Conservation (phyloP, 768 basidiomycete genomes). For the Amanita muscaria region DNA sequence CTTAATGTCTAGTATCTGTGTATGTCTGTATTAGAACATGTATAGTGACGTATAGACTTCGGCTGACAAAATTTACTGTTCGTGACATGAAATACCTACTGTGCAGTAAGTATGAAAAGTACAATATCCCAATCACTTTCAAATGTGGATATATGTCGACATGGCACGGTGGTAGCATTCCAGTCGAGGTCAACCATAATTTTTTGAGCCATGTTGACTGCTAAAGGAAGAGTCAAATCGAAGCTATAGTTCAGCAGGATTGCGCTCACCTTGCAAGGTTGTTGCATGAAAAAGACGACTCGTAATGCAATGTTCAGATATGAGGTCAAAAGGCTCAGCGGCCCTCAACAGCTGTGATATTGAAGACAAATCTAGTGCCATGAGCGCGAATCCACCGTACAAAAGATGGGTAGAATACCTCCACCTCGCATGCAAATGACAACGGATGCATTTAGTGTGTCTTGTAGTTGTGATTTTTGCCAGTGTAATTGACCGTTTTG, state of each 20-base stretch:
- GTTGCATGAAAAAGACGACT: not conserved
- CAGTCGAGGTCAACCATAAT: not conserved
- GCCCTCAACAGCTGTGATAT: not conserved
- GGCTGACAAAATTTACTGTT: too few relatives aligned
- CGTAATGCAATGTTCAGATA: not conserved
- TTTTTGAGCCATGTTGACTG: not conserved
- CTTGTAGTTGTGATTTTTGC: conserved; percentile 40
- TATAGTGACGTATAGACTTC: not conserved
- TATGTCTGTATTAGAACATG: conserved; percentile 1
- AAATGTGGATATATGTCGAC: conserved; percentile 36
- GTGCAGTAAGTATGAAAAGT: conserved; percentile 33
- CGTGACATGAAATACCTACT: too few relatives aligned
- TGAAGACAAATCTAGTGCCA: not conserved
- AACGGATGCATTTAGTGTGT: conserved; percentile 31
- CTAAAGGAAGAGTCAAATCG: not conserved
- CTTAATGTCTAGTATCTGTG: conserved; percentile 8
- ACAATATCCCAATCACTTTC: conserved; percentile 48
- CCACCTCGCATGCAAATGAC: conserved; percentile 35
- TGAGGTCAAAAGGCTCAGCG: not conserved
- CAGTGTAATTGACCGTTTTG: conserved; percentile 24
- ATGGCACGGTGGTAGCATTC: conserved; percentile 43
- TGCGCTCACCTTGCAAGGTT: not conserved
- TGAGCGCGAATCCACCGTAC: not conserved
- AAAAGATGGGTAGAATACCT: conserved; percentile 16
- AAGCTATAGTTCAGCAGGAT: not conserved